Evolutionary conservation across 1,284 basidiomycete genomes (phyloP).

Genomic region (Irpex lacteus): DNA sequence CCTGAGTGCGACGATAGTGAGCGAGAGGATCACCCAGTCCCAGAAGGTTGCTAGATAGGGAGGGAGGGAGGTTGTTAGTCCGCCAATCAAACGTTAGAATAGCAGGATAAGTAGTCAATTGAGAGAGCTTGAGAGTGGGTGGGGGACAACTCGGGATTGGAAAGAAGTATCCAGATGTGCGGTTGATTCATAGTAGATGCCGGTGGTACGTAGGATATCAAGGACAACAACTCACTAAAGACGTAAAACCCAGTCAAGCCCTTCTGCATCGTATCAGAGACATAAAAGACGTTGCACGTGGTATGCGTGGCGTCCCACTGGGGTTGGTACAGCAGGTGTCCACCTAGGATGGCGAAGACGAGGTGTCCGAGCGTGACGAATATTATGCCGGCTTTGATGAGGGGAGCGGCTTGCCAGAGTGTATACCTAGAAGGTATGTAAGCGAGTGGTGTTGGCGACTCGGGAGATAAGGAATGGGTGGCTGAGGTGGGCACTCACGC

Average conservation of each 20-base stretch:
- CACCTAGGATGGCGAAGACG: neutral
- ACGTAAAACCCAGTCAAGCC: conserved; percentile 3
- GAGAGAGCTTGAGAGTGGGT: no score
- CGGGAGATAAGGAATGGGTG: no score
- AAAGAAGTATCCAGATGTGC: no score
- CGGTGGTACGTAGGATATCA: no score
- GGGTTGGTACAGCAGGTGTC: neutral
- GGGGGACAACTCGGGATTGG: no score
- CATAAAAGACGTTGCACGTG: neutral
- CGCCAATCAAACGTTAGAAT: no score
- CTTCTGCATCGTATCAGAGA: neutral
- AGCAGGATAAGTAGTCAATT: no score
- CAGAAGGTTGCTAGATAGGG: conserved; percentile 8
- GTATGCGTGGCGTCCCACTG: neutral
- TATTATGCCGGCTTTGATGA: neutral
- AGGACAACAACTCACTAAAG: no score
- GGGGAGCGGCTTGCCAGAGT: neutral
- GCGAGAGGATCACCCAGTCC: conserved; percentile 8
- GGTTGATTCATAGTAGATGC: no score
- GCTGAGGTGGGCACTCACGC: no score
- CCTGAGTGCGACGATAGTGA: conserved; percentile 4
- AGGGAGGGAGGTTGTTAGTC: no score
- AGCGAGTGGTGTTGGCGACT: no score
- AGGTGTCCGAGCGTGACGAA: neutral
- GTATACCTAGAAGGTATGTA: neutral